Base-by-base conservation (phyloP, 306 rosid genomes). In the Acmispon strigosus region DNA sequence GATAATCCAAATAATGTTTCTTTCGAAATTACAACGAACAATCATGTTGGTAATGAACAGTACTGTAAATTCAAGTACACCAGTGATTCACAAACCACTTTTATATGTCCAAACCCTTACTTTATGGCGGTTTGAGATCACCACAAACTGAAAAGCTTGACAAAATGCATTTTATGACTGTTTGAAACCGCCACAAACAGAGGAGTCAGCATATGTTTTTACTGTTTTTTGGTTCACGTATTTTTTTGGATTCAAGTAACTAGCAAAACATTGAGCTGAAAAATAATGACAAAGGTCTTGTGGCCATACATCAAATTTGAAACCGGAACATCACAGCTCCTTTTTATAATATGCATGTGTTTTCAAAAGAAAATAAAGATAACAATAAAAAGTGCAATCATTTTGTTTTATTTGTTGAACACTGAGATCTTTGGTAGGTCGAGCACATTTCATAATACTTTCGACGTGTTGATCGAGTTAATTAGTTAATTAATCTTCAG, bases 391-490 rank as follows among this genome's bases (percentile, higher is more conserved):
- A 41, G 64, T 36, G 51, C 10, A 32, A 20, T 29, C 58, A 62
- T 14, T 52, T 44, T 32, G 58, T 42, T 54, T 66, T 47, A 12
- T 57, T 58, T 45, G 34, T 67, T 39, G 27, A 66, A 11, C 44
- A 78, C 65, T 57, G 64, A 57, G 64, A 78, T 78, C 44, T 78
- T 36, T 10, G 9, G 51, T 63, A 37, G 71, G 47, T 77, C 16
- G 32, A 27, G 48, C 9, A 9, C 18, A 17, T 45, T 15, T 44
- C 45, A 34, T 20, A 27, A 69, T 16, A 50, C 9, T 27, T 42
- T 45, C 6, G 17, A 2, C 42, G 62, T 47, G 50, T 42, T 61
- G 32, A 76, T 56, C 2, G 32, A 27, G 8, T 32, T 7, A 20
- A 10, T 69, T 41, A 58, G 32, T 34, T 34, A 69, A 39, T 24